These are phyloP conservation scores for Dothistroma septosporum DNA, from an alignment of 2,329 filamentous ascomycete genomes.

Conservation along the genomic window DNA sequence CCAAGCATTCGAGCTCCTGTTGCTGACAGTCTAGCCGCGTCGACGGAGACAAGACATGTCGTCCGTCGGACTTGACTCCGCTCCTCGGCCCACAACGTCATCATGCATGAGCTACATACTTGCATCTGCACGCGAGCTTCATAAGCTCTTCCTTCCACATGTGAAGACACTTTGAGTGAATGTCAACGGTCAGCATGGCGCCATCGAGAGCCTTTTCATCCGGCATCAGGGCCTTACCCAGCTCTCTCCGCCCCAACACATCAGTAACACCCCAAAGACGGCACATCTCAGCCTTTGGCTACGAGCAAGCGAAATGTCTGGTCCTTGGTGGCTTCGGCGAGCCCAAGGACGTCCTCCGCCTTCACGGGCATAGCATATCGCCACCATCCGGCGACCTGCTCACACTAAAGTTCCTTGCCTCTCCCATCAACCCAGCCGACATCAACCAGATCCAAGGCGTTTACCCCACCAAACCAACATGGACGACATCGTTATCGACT, in stretches of 20 bases:
- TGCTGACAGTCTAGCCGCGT: not conserved
- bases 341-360: constrained; percentile 63
- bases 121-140: not conserved
- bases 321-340: constrained; percentile 72
- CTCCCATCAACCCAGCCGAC: constrained; percentile 94
- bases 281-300: constrained; percentile 63
- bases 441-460: constrained; percentile 97
- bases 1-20: not conserved
- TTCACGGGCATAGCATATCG: constrained; percentile 73
- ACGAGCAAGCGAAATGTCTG: constrained; percentile 79
- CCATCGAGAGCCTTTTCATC: constrained; percentile 20
- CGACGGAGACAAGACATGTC: not conserved
- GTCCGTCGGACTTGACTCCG: not conserved
- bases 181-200: constrained; percentile 19
- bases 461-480: constrained; percentile 79
- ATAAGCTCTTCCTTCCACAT: not conserved
- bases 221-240: constrained; percentile 9
- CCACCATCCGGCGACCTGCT: constrained; percentile 66
- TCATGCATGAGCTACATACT: not conserved
- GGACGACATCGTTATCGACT: constrained; percentile 73
- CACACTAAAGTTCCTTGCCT: constrained; percentile 81
- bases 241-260: constrained; percentile 2
- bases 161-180: not conserved
- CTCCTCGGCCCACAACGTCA: not conserved
- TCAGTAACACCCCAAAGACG: constrained; percentile 32